These are phyloP conservation scores for Aureobasidium zeae DNA, from an alignment of 2,329 filamentous ascomycete genomes.

Conservation along the genomic window DNA sequence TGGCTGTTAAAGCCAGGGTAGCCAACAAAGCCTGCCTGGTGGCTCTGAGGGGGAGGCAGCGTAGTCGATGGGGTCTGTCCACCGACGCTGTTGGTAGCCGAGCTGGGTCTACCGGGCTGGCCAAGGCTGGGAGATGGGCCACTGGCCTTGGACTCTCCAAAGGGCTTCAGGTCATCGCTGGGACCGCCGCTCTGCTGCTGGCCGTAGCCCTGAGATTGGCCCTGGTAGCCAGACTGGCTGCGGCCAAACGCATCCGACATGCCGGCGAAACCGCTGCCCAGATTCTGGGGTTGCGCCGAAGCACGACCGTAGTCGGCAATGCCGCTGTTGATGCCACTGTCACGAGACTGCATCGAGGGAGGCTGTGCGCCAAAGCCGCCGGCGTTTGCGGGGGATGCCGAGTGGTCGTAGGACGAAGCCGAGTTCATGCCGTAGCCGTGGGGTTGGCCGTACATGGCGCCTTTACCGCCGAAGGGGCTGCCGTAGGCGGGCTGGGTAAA, in stretches of 20 bases:
- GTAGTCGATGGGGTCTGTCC: constrained; percentile 34
- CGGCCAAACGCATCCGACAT: constrained; percentile 53
- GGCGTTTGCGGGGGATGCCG: constrained; percentile 54
- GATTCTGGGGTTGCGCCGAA: constrained; percentile 46
- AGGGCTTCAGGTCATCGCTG: constrained; percentile 42
- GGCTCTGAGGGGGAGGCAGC: constrained; percentile 46
- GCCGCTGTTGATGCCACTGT: constrained; percentile 38
- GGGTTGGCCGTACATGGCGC: constrained; percentile 54
- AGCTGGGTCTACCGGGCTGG: constrained; percentile 54
- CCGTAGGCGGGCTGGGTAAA: constrained; percentile 37
- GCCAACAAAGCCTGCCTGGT: constrained; percentile 48
- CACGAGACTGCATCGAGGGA: constrained; percentile 38
- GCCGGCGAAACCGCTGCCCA: constrained; percentile 40
- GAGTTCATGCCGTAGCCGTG: constrained; percentile 50
- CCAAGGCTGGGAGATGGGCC: constrained; percentile 52
- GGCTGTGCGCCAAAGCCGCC: constrained; percentile 40
- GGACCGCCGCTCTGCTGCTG: constrained; percentile 38
- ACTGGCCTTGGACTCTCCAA: constrained; percentile 45
- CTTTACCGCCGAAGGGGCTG: constrained; percentile 44
- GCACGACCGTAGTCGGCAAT: constrained; percentile 50
- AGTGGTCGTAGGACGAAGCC: constrained; percentile 50
- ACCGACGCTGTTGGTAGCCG: constrained; percentile 50
- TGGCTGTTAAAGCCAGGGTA: constrained; percentile 46
- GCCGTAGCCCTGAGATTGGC: constrained; percentile 40
- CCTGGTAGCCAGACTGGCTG: constrained; percentile 47